phyloP scores from a whole-genome alignment of 192 early-diverging fungal species.

The Backusella westeae region DNA sequence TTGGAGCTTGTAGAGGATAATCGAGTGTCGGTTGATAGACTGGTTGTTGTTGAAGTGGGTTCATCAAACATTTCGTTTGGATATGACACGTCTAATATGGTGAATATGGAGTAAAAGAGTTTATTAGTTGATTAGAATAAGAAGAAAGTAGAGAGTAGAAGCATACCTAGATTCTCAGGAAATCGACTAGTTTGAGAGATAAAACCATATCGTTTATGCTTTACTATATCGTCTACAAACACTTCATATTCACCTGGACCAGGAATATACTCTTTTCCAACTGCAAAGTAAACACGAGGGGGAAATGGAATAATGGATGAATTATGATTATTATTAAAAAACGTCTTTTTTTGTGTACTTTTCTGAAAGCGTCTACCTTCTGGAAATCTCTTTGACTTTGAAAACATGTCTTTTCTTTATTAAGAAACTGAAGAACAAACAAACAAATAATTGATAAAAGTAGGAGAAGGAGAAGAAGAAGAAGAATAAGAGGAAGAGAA shows the following conservation, averaged over 20 bases:
- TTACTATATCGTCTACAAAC: not conserved
- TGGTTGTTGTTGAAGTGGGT: not conserved
- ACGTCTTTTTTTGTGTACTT: not conserved
- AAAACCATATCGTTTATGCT: slow-evolving; percentile 7
- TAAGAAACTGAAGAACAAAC: not conserved
- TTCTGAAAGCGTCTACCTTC: slow-evolving; percentile 15
- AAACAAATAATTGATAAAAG: not conserved
- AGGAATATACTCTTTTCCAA: slow-evolving; percentile 27
- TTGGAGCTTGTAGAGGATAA: slow-evolving; percentile 14
- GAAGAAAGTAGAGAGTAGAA: not conserved
- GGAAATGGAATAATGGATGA: not conserved
- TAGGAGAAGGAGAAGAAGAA: not conserved
- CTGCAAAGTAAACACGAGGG: slow-evolving; percentile 2
- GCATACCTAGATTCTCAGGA: slow-evolving; percentile 10
- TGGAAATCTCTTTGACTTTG: slow-evolving; percentile 24
- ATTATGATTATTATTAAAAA: not conserved
- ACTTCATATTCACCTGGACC: slow-evolving; percentile 29
- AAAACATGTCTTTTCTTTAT: slow-evolving; percentile 16
- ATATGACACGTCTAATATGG: not conserved
- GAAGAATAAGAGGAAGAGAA: not conserved
- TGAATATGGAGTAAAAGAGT: not conserved
- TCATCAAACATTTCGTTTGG: not conserved
- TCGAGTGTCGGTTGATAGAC: slow-evolving; percentile 9
- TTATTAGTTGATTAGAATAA: not conserved
- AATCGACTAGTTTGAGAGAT: slow-evolving; percentile 10